These are phyloP conservation scores for Trichoderma sp. DNA, from an alignment of 2,329 filamentous ascomycete species.

Conservation along the genomic window DNA sequence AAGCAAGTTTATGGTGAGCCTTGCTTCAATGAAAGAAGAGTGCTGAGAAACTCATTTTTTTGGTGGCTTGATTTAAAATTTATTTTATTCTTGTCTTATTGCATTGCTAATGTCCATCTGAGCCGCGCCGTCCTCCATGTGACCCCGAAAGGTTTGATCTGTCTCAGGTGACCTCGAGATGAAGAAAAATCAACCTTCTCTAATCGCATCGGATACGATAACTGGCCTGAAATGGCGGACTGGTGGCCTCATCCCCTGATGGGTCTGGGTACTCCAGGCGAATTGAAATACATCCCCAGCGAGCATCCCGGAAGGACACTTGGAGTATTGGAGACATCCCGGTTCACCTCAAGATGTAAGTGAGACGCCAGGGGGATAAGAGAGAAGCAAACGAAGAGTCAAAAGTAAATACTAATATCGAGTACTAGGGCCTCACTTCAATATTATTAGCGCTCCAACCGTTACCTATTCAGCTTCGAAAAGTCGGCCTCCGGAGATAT, in stretches of 20 bases:
- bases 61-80: background rate
- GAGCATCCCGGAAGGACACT: slow-evolving; percentile 25
- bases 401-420: background rate
- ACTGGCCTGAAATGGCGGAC: slow-evolving; percentile 39
- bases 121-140: background rate
- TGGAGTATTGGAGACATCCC: slow-evolving; percentile 33
- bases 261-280: slow-evolving; percentile 34
- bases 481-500: slow-evolving; percentile 23
- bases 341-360: slow-evolving; percentile 27
- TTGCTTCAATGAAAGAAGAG: background rate
- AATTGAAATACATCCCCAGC: slow-evolving; percentile 32
- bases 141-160: background rate
- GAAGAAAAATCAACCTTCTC: slow-evolving; percentile 29
- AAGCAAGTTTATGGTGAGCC: background rate
- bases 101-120: background rate
- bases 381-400: background rate
- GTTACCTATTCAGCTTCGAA: slow-evolving; percentile 36
- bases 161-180: slow-evolving; percentile 30
- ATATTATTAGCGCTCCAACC: slow-evolving; percentile 32
- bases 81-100: background rate
- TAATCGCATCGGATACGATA: slow-evolving; percentile 31
- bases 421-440: slow-evolving; percentile 32
- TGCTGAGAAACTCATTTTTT: background rate
- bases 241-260: slow-evolving; percentile 32
- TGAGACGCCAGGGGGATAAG: background rate